Evolutionary conservation across 1,284 basidiomycete species (phyloP).

Genomic region (Puccinia triticina): DNA sequence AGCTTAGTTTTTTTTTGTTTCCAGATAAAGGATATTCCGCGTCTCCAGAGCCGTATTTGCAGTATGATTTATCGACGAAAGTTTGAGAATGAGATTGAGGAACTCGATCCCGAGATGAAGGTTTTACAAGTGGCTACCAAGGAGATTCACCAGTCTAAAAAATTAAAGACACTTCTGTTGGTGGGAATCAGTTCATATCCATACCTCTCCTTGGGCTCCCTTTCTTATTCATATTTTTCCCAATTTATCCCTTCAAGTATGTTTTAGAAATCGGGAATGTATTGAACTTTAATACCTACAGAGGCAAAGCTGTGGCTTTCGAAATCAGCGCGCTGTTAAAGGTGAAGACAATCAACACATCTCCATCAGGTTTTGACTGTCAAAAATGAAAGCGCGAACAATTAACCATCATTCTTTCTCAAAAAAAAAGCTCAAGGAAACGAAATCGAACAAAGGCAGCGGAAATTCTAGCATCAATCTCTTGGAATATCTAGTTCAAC

Average conservation of each 20-base stretch:
- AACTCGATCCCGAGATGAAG: constrained; percentile 78
- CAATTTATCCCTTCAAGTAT: constrained; percentile 62
- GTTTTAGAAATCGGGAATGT: constrained; percentile 78
- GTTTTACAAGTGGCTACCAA: constrained; percentile 73
- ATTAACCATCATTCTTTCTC: not conserved
- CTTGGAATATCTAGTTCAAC: constrained; percentile 78
- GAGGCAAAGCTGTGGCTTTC: constrained; percentile 81
- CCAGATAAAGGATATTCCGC: constrained; percentile 77
- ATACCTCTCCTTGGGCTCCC: not conserved
- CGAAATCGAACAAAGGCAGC: constrained; percentile 62
- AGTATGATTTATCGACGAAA: constrained; percentile 81
- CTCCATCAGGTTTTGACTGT: not conserved
- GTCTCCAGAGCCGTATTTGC: constrained; percentile 72
- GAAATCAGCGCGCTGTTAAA: constrained; percentile 77
- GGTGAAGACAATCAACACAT: constrained; percentile 62
- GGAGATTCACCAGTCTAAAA: constrained; percentile 72
- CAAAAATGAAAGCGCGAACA: not conserved
- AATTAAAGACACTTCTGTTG: constrained; percentile 73
- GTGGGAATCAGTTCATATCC: constrained; percentile 61
- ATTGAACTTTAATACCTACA: constrained; percentile 77
- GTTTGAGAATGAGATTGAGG: constrained; percentile 79
- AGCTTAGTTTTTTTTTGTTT: not conserved
- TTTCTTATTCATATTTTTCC: not conserved
- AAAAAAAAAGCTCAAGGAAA: constrained; percentile 73
- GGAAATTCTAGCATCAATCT: constrained; percentile 76